Conservation (phyloP, 306 rosid species). For the Quercus parvula region DNA sequence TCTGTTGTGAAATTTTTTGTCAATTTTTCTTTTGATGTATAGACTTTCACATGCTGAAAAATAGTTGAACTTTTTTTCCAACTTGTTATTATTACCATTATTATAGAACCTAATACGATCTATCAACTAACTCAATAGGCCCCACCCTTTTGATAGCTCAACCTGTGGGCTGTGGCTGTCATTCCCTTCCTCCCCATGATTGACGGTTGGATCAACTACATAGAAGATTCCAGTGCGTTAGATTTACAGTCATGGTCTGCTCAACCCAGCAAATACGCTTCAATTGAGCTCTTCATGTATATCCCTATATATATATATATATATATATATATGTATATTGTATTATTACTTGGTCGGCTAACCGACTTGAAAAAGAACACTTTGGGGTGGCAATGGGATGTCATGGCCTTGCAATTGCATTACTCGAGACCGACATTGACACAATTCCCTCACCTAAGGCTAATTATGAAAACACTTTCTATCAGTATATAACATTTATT, state of each 20-base stretch:
- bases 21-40: no score
- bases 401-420: neutral
- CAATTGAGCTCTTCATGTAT: neutral
- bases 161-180: neutral
- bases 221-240: neutral
- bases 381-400: neutral
- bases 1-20: no score
- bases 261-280: neutral
- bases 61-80: no score
- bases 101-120: neutral
- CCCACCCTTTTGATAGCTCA: neutral
- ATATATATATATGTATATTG: neutral
- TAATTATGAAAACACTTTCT: no score
- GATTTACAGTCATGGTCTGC: neutral
- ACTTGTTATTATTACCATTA: neutral
- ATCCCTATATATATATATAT: no score
- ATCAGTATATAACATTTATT: no score
- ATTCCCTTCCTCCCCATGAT: neutral
- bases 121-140: neutral
- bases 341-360: constrained; percentile 21
- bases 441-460: neutral
- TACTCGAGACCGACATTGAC: neutral
- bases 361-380: neutral
- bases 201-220: neutral
- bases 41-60: no score